Percentiles rank a stretch among this genome's conserved stretches.
These are phyloP conservation scores for Aspergillus unguis DNA, from an alignment of 2,329 filamentous ascomycete genomes.

Conservation along the genomic window DNA sequence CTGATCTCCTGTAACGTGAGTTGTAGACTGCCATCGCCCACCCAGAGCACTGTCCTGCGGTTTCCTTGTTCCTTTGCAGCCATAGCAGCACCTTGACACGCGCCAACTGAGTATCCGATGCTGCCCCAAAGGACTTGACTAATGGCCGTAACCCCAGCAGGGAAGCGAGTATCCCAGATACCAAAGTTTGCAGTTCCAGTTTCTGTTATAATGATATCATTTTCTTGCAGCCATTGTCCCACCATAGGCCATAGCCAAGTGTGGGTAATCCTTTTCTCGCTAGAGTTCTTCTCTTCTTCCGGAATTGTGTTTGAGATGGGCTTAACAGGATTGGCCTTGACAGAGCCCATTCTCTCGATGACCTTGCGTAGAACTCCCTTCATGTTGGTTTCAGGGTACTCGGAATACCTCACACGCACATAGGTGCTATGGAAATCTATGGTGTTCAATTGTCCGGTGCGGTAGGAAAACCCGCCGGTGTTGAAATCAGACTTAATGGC, in stretches of 20 bases:
- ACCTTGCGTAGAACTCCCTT: constrained; percentile 74
- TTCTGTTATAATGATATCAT: constrained; percentile 79
- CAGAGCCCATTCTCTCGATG: constrained; percentile 54
- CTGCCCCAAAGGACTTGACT: constrained; percentile 72
- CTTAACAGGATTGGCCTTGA: constrained; percentile 55
- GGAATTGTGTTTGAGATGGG: constrained; percentile 54
- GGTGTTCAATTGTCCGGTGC: constrained; percentile 71
- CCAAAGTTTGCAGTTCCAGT: constrained; percentile 87
- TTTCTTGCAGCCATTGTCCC: constrained; percentile 66
- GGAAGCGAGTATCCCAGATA: constrained; percentile 81
- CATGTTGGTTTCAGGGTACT: constrained; percentile 77
- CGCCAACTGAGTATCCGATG: constrained; percentile 63
- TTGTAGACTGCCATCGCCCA: constrained; percentile 86
- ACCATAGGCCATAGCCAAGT: constrained; percentile 69
- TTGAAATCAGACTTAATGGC: constrained; percentile 47
- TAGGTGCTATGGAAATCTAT: constrained; percentile 80
- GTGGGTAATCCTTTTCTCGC: constrained; percentile 46
- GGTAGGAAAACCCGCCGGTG: constrained; percentile 74
- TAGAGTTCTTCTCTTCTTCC: constrained; percentile 29
- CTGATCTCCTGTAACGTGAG: constrained; percentile 79
- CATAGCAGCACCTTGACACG: constrained; percentile 66
- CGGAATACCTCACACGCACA: constrained; percentile 71
- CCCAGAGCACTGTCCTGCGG: constrained; percentile 72
- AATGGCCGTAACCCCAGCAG: constrained; percentile 70
- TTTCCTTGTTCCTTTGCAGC: constrained; percentile 66